Conservation (phyloP, 352 stramenopile genomes). For the Poterioochromonas sp. region DNA sequence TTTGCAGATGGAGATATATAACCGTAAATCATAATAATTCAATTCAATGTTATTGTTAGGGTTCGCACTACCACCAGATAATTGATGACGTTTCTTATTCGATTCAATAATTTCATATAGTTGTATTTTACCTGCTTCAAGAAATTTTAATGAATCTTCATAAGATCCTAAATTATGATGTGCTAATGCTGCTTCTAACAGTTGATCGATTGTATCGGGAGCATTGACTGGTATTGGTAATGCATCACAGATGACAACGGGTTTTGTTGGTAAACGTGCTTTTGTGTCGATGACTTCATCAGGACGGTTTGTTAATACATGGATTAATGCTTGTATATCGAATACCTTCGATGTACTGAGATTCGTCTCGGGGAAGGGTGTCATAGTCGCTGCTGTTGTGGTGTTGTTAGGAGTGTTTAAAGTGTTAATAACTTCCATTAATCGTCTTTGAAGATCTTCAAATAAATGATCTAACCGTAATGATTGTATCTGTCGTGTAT, state of each 20-base stretch:
- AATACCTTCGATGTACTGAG: no score
- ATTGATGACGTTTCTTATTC: not conserved
- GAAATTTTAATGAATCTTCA: constrained; percentile 23
- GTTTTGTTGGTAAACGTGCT: not conserved
- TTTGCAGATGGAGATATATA: constrained; percentile 27
- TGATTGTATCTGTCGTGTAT: no score
- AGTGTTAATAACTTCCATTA: no score
- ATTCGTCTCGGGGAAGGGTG: no score
- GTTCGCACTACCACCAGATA: not conserved
- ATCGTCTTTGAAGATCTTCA: no score
- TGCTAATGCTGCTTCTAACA: constrained; percentile 21
- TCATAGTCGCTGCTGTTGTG: no score
- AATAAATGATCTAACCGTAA: no score
- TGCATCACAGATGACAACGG: constrained; percentile 27
- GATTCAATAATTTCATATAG: not conserved
- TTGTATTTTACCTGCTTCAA: constrained; percentile 26
- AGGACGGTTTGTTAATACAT: not conserved
- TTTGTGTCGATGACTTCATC: not conserved
- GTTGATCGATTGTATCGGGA: constrained; percentile 9
- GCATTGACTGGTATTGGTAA: constrained; percentile 5
- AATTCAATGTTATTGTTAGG: not conserved
- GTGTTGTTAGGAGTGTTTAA: no score
- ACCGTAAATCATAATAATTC: not conserved
- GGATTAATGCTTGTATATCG: no score
- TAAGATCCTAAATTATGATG: constrained; percentile 28